These are phyloP conservation scores for Sinapis alba DNA, from an alignment of 441 rosid species.

Conservation along the genomic window DNA sequence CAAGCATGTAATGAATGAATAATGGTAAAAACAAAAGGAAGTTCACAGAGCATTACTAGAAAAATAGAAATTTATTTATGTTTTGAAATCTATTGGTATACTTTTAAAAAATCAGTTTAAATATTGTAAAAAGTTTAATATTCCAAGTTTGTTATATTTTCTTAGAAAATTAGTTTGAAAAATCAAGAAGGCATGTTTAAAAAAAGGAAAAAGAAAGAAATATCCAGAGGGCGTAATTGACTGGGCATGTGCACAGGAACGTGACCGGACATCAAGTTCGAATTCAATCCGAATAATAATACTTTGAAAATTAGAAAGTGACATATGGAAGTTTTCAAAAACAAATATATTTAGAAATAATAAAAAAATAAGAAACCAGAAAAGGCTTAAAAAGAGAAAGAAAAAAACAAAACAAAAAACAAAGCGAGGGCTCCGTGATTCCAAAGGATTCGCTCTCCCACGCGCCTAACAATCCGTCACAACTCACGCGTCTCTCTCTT, in stretches of 20 bases:
- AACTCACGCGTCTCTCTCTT: constrained; percentile 25
- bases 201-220: not conserved
- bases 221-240: constrained; percentile 56
- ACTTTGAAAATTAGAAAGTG: constrained; percentile 31
- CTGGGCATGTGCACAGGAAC: constrained; percentile 52
- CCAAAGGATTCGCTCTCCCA: constrained; percentile 45
- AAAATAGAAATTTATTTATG: not conserved
- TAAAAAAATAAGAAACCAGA: not conserved
- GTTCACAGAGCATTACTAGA: not conserved
- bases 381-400: not conserved
- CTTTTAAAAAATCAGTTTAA: not conserved
- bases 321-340: constrained; percentile 20
- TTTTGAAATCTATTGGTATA: not conserved
- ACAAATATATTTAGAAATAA: not conserved
- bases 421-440: constrained; percentile 55
- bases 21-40: not conserved
- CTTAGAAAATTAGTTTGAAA: not conserved
- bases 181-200: not conserved
- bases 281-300: constrained; percentile 48
- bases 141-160: not conserved
- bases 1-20: not conserved
- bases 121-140: not conserved
- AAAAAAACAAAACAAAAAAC: not conserved
- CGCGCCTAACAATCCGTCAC: constrained; percentile 52
- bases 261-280: constrained; percentile 47